Evolutionary conservation across 2,329 filamentous ascomycete genomes (phyloP).

Genomic region (Fusarium penzigii): DNA sequence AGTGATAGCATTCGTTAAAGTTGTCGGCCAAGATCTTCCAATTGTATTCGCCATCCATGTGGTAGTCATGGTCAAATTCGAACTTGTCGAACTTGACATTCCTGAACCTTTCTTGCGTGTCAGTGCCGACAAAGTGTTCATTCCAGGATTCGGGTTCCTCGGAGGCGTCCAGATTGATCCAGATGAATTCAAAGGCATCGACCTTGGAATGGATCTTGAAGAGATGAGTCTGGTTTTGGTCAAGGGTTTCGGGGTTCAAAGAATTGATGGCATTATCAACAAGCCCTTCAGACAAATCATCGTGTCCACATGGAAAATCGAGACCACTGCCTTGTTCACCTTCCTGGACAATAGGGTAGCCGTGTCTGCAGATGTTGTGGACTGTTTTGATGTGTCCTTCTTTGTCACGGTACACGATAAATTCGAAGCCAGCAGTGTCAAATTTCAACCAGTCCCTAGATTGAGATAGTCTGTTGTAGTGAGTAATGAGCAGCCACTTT

Average conservation of each 20-base stretch:
- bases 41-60: conserved; percentile 57
- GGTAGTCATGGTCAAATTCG: conserved; percentile 55
- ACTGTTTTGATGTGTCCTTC: conserved; percentile 56
- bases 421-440: conserved; percentile 54
- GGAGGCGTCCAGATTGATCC: conserved; percentile 55
- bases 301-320: conserved; percentile 61
- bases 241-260: conserved; percentile 55
- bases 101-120: conserved; percentile 44
- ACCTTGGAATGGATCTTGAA: conserved; percentile 55
- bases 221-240: conserved; percentile 55
- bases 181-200: conserved; percentile 56
- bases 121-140: conserved; percentile 49
- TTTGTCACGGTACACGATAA: conserved; percentile 43
- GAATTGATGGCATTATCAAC: conserved; percentile 60
- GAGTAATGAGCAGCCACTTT: conserved; percentile 56
- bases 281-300: conserved; percentile 62
- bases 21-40: conserved; percentile 64
- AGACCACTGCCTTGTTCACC: conserved; percentile 47
- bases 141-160: conserved; percentile 50
- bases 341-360: conserved; percentile 55
- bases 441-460: conserved; percentile 58
- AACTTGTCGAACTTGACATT: conserved; percentile 52
- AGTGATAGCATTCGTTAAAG: conserved; percentile 54
- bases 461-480: conserved; percentile 50
- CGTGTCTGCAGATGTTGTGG: conserved; percentile 65